phyloP scores from a whole-genome alignment of 192 early-diverging fungal species.

The Coemansia sp. region DNA sequence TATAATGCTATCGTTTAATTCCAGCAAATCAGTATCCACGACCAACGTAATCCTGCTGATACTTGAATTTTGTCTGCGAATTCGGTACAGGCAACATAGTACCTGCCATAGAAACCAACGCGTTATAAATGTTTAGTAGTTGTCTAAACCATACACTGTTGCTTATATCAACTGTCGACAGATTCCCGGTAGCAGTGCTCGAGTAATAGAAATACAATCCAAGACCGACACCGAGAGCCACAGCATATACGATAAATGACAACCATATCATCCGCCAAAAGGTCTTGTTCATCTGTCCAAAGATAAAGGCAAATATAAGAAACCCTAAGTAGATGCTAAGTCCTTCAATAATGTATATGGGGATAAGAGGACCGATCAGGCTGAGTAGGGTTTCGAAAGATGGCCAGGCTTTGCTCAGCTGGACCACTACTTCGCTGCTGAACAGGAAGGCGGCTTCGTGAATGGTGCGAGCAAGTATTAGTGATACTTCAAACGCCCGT shows the following conservation, averaged over 20 bases:
- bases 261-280: conserved; percentile 39
- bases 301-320: conserved; percentile 8
- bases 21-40: conserved; percentile 5
- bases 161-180: conserved; percentile 3
- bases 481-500: conserved; percentile 12
- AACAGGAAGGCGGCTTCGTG: conserved; percentile 35
- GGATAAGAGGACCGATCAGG: conserved; percentile 18
- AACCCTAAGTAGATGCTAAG: conserved; percentile 18
- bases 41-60: conserved; percentile 22
- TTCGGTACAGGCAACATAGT: background rate
- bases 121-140: conserved; percentile 16
- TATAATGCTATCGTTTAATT: too few species aligned
- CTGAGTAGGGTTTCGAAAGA: conserved; percentile 24
- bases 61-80: conserved; percentile 16
- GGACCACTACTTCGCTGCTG: conserved; percentile 20
- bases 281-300: conserved; percentile 43
- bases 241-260: conserved; percentile 10
- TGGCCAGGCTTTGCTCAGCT: conserved; percentile 27
- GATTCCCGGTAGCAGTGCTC: conserved; percentile 9
- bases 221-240: conserved; percentile 18
- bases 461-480: conserved; percentile 9
- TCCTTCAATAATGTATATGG: conserved; percentile 24
- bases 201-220: conserved; percentile 46
- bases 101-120: conserved; percentile 25
- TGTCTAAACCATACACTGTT: conserved; percentile 35